Conservation (phyloP, 345 rosid species). For the Eucalyptus microcorys region DNA sequence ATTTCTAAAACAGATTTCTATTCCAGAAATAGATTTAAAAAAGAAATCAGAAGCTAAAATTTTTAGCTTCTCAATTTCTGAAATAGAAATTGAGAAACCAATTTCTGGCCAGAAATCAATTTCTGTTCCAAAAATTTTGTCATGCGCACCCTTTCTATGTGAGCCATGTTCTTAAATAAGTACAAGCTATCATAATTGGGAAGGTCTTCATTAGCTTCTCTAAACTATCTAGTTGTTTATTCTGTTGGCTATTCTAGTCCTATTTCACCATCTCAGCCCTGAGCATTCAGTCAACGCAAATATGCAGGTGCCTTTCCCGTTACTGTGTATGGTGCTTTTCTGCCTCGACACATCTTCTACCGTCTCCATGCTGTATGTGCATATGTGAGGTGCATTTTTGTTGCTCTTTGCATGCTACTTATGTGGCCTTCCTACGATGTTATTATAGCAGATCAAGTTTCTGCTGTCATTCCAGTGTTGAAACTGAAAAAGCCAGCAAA, state of each 20-base stretch:
- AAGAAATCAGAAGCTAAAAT: too few species aligned
- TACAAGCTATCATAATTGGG: neutral
- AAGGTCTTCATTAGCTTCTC: neutral
- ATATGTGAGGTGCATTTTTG: slow-evolving; percentile 69
- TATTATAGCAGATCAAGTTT: slow-evolving; percentile 71
- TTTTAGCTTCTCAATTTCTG: too few species aligned
- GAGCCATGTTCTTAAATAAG: neutral
- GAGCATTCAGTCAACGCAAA: neutral
- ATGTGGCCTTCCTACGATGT: slow-evolving; percentile 75
- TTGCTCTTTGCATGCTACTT: slow-evolving; percentile 64
- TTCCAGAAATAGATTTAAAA: too few species aligned
- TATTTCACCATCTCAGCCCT: neutral
- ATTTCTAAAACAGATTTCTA: too few species aligned
- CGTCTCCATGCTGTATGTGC: slow-evolving; percentile 83
- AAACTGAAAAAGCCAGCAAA: slow-evolving; percentile 60
- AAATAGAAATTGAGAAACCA: too few species aligned
- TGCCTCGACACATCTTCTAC: slow-evolving; percentile 77
- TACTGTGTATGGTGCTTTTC: slow-evolving; percentile 70
- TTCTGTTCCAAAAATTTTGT: too few species aligned
- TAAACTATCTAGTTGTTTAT: neutral
- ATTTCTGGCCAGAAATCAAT: too few species aligned
- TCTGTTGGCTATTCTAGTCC: neutral
- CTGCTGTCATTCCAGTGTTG: slow-evolving; percentile 71
- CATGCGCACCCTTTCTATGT: neutral
- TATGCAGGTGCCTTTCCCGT: slow-evolving; percentile 63